phyloP scores from a whole-genome alignment of 176 grass and related monocot species.

The Juncus inflexus region DNA sequence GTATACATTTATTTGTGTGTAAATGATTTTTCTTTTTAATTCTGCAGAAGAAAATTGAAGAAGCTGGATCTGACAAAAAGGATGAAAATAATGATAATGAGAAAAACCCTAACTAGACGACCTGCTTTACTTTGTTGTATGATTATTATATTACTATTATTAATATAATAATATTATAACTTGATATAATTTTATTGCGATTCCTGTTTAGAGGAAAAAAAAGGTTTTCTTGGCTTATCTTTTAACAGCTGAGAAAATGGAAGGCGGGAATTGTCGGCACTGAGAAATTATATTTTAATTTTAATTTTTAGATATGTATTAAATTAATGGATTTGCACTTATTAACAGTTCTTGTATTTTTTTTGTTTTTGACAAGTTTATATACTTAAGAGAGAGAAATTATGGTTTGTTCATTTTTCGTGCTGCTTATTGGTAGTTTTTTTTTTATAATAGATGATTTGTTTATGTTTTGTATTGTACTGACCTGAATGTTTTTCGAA shows the following conservation, averaged over 20 bases:
- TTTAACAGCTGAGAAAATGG: conserved; percentile 63
- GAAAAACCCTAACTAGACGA: conserved; percentile 73
- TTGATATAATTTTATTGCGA: conserved; percentile 38
- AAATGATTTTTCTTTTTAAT: conserved; percentile 14
- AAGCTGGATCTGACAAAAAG: conserved; percentile 50
- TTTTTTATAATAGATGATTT: too few species aligned
- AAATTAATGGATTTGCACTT: conserved; percentile 42
- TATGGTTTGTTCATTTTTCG: too few species aligned
- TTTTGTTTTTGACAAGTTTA: conserved; percentile 33
- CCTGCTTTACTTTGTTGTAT: conserved; percentile 50
- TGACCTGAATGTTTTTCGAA: too few species aligned
- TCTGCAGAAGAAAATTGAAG: conserved; percentile 72
- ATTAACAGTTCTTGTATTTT: conserved; percentile 35
- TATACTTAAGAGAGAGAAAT: not conserved
- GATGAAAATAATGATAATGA: conserved; percentile 46
- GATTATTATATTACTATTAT: conserved; percentile 55
- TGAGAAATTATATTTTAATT: conserved; percentile 49
- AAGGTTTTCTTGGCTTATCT: conserved; percentile 72
- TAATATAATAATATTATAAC: conserved; percentile 44
- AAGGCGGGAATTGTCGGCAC: conserved; percentile 48
- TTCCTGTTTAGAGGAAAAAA: conserved; percentile 33
- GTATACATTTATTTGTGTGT: not conserved
- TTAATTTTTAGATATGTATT: conserved; percentile 45
- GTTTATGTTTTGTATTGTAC: too few species aligned
- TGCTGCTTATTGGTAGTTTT: too few species aligned